Conservation (phyloP, 108 stramenopile species). For the Aurantiochytrium sp. region DNA sequence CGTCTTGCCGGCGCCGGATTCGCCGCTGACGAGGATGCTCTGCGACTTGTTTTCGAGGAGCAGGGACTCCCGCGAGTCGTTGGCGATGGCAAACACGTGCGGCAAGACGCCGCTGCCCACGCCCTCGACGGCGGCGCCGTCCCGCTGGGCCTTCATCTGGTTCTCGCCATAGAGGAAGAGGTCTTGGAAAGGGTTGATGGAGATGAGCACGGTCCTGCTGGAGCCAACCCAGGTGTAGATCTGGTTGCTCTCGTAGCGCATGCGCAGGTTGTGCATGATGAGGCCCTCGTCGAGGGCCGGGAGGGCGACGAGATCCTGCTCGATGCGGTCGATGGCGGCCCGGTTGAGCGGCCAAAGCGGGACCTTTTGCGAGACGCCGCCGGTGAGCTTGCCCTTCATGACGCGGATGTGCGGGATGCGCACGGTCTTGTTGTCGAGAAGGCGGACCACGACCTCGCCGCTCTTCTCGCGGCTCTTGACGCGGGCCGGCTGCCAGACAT, state of each 20-base stretch:
- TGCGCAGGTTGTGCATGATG: conserved; percentile 53
- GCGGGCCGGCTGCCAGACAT: not conserved
- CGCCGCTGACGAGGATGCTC: conserved; percentile 27
- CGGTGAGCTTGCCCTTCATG: not conserved
- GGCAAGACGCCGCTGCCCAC: conserved; percentile 50
- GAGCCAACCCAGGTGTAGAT: conserved; percentile 54
- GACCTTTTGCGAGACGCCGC: not conserved
- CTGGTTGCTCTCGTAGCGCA: conserved; percentile 46
- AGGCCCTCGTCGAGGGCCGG: conserved; percentile 53
- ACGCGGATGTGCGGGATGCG: not conserved
- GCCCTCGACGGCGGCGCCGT: not conserved
- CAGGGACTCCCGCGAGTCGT: conserved; percentile 83
- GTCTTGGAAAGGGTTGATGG: conserved; percentile 51
- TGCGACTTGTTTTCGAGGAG: conserved; percentile 63
- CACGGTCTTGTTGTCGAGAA: not conserved
- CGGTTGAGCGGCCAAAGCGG: conserved; percentile 36
- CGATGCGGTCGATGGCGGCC: conserved; percentile 35
- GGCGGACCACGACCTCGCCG: not conserved
- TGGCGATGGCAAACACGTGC: conserved; percentile 83
- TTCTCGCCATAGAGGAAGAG: conserved; percentile 21
- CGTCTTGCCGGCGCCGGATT: conserved; percentile 45
- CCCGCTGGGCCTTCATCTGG: not conserved
- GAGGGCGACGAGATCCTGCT: conserved; percentile 47
- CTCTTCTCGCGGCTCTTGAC: not conserved
- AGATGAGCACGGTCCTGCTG: conserved; percentile 64